These are phyloP conservation scores for Cryptococcus hybrid DNA, from an alignment of 1,284 basidiomycete genomes.

Conservation along the genomic window DNA sequence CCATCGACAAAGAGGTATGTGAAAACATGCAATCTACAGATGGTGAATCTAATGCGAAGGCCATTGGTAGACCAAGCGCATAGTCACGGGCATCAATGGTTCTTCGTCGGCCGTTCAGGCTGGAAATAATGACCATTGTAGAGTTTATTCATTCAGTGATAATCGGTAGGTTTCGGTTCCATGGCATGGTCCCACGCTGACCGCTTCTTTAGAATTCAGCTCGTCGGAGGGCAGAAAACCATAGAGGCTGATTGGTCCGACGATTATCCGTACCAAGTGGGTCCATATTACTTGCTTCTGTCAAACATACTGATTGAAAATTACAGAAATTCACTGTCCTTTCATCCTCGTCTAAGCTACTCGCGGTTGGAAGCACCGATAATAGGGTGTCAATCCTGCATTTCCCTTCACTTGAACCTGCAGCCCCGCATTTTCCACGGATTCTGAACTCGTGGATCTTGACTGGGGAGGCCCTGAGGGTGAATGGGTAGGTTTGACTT, in stretches of 20 bases:
- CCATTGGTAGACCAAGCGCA: conserved; percentile 50
- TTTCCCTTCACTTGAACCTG: conserved; percentile 65
- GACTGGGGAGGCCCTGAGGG: conserved; percentile 43
- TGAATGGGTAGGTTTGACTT: conserved; percentile 27
- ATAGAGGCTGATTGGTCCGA: conserved; percentile 61
- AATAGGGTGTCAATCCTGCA: conserved; percentile 60
- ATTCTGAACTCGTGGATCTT: conserved; percentile 43
- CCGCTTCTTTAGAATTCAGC: conserved; percentile 55
- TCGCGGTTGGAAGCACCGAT: conserved; percentile 48
- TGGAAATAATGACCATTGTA: conserved; percentile 77
- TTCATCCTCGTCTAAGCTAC: conserved; percentile 22
- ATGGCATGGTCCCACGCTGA: not conserved
- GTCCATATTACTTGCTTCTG: conserved; percentile 18
- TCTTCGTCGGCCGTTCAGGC: conserved; percentile 60
- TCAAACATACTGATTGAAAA: not conserved
- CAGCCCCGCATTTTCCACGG: conserved; percentile 50
- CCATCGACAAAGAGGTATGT: conserved; percentile 62
- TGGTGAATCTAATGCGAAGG: not conserved
- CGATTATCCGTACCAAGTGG: conserved; percentile 85
- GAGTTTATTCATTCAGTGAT: conserved; percentile 63
- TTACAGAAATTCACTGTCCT: conserved; percentile 46
- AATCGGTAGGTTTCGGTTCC: conserved; percentile 54
- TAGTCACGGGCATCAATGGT: conserved; percentile 85
- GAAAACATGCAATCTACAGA: conserved; percentile 4
- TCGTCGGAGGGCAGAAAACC: conserved; percentile 61